Base-by-base conservation (phyloP, 2,329 filamentous ascomycete species). In the Grosmannia serpens region DNA sequence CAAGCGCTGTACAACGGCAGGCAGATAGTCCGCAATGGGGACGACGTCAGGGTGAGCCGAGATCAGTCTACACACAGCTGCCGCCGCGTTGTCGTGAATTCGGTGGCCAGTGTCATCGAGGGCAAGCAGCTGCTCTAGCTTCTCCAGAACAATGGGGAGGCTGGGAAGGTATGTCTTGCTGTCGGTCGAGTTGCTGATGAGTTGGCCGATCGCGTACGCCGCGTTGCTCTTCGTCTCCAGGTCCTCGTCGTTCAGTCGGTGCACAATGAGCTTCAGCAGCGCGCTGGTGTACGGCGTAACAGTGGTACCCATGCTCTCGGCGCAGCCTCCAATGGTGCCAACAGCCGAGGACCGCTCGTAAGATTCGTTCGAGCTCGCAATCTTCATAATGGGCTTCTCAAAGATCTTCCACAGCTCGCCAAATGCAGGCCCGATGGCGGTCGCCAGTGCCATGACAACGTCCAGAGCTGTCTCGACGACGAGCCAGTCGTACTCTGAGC, bases 401-500 rank as follows among this genome's bases (percentile, higher is more conserved):
- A 96, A 96, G 66, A 95, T 85, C 79, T 95, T 95, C 90, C 91
- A 97, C 62, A 96, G 78, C 76, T 96, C 87, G 58, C 81, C 80
- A 67, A 96, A 97, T 65, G 85, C 84, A 26, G 81, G 72, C 46
- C 94, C 94, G 17, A 97, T 84, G 35, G 90, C 90, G 53, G 84
- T 83, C 24, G 91, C 86, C 47, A 97, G 82, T 44, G 89, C 90
- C 56, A 90, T 89, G 55, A 96, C 79, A 53, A 95, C 90, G 64
- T 97, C 94, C 58, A 97, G 82, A 41, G 90, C 91, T 11, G 91
- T 96, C 75, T 99, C 94, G 58, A 97, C 87, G 56, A 96, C 87
- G 22, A 96, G 83, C 94, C 94, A 97, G 77, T 97, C 94, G 68
- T 95, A 96, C 75, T 99, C 94, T 2, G 92, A 95, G 33, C 87